A percentile compares a stretch with the other conserved stretches of the same genome.
Evolutionary conservation across 305 asterid genomes (phyloP).

Genomic region (Solanum aculeatissimum): DNA sequence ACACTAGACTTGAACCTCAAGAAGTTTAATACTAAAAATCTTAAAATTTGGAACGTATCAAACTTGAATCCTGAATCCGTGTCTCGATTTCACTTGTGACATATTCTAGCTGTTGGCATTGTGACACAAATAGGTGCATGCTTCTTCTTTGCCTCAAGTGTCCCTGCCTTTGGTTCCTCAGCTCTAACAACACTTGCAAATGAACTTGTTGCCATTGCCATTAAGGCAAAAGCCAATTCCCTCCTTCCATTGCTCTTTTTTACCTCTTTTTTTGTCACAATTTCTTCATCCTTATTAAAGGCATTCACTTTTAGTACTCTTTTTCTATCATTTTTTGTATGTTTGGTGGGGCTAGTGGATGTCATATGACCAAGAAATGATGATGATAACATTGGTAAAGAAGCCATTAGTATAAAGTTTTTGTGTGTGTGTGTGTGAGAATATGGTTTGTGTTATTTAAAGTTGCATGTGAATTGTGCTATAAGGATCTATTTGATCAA

Average conservation of each 20-base stretch:
- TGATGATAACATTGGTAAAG: conserved; percentile 29
- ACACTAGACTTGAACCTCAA: not conserved
- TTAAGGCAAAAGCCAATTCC: conserved; percentile 36
- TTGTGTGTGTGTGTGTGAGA: not conserved
- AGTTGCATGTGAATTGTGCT: not conserved
- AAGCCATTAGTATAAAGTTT: conserved; percentile 19
- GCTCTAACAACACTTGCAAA: conserved; percentile 39
- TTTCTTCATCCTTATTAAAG: conserved; percentile 3
- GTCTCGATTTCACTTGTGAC: conserved; percentile 9
- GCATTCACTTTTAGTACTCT: conserved; percentile 25
- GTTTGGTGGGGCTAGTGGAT: too few relatives aligned
- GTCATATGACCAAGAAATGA: conserved; percentile 24
- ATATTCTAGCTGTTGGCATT: conserved; percentile 68
- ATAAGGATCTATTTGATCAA: not conserved
- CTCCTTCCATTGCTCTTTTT: conserved; percentile 29
- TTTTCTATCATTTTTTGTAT: conserved; percentile 13
- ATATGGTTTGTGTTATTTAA: not conserved
- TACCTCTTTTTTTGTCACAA: conserved; percentile 6
- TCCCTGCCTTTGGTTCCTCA: conserved; percentile 46
- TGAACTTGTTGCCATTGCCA: conserved; percentile 39
- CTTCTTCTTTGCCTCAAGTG: conserved; percentile 54
- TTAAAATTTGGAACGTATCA: rapidly evolving
- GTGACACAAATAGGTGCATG: conserved; percentile 65
- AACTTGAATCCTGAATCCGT: not conserved
- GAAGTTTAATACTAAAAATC: not conserved